phyloP scores from a whole-genome alignment of 305 asterid genomes.

The Fraxinus floribunda region DNA sequence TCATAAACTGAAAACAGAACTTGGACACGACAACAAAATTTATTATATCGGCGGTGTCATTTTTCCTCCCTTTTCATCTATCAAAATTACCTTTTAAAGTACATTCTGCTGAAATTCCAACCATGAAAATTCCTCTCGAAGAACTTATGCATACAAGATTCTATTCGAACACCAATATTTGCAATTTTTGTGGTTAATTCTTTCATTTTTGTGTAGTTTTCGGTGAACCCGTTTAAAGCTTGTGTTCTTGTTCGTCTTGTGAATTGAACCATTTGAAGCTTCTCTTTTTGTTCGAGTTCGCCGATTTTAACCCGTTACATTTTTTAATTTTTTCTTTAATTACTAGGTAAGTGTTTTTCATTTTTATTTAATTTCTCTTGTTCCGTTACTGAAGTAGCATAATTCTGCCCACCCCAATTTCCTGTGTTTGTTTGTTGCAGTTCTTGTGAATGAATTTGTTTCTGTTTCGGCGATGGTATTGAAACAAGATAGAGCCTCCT shows the following conservation, averaged over 20 bases:
- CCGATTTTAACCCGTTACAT: neutral
- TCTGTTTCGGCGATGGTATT: neutral
- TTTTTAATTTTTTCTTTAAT: neutral
- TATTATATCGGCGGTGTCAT: neutral
- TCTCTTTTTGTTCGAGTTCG: neutral
- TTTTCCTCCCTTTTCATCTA: neutral
- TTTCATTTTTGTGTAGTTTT: neutral
- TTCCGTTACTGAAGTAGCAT: neutral
- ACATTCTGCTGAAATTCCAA: neutral
- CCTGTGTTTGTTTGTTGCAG: neutral
- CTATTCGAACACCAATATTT: neutral
- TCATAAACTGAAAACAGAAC: neutral
- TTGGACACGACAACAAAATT: neutral
- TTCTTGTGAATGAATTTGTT: neutral
- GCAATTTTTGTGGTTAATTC: neutral
- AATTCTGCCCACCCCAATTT: neutral
- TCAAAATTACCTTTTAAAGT: neutral
- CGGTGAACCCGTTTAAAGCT: neutral
- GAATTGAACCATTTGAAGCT: neutral
- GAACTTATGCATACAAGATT: neutral
- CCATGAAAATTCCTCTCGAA: neutral
- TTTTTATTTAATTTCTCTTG: neutral
- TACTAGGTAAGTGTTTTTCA: neutral
- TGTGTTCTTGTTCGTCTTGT: neutral
- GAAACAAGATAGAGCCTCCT: neutral